Evolutionary conservation across 345 rosid species (phyloP), one percentile per base, ranked within the genome.

Genomic region (Conringia planisiliqua): DNA sequence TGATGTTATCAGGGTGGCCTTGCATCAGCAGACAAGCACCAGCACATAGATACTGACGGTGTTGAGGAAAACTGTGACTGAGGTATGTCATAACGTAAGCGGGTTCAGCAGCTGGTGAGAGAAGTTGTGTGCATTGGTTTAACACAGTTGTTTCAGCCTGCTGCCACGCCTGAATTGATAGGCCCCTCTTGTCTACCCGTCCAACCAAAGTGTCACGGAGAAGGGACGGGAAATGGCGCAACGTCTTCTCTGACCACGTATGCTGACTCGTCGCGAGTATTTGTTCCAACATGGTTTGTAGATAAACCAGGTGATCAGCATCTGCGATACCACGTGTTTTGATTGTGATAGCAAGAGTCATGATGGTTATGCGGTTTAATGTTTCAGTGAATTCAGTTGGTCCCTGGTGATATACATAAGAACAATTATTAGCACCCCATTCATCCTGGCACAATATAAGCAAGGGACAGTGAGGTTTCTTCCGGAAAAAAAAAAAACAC

Each of bases 311-410:
- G 79, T 95, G 98, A 78, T 95, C 99, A 78, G 99, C 96, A 82
- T 95, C 98, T 5, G 99, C 90, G 70, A 92, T 90, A 74, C 99
- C 99, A 32, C 99, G 94, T 50, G 99, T 95, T 83, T 92, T 95
- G 66, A 92, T 88, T 38, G 92, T 84, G 81, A 95, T 90, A 71
- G 98, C 97, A 64, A 95, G 97, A 75, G 93, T 92, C 62, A 92
- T 84, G 73, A 95, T 71, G 17, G 93, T 92, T 75, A 89, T 74
- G 65, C 99, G 89, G 72, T 95, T 95, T 81, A 95, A 74, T 60
- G 99, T 92, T 83, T 95, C 98, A 26, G 99, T 95, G 86, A 95
- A 95, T 69, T 95, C 99, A 62, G 90, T 92, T 39, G 99, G 96
- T 40, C 99, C 98, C 98, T 92, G 86, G 77, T 83, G 78, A 78